Evolutionary conservation across 2,329 filamentous ascomycete species (phyloP), one percentile per base, ranked within the genome.

Genomic region (Purpureocillium lavendulum): DNA sequence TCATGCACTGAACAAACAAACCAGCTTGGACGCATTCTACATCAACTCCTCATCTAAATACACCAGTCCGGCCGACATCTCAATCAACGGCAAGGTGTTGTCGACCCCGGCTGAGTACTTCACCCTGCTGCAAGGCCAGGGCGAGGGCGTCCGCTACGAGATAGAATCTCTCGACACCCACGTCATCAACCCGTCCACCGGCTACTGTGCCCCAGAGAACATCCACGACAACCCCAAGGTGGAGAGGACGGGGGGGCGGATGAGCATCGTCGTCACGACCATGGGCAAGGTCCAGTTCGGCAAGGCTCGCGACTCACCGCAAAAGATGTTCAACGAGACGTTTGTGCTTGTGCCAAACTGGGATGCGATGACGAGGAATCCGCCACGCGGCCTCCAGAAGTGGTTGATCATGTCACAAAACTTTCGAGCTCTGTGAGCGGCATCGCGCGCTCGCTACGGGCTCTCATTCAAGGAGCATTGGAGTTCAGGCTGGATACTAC

Each of bases 261-360:
- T 84, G 54, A 84, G 80, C 50, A 71, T 94, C 43, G 63, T 82
- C 29, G 74, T 94, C n/a, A 73, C 81, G 42, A 78, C 87, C 38
- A 84, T 77, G 53, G 87, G 87, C 5, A 76, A 69, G 45, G 78
- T 94, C 30, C 73, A 78, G 47, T 82, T 84, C 53, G 80, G 80
- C 36, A 74, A 77, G 43, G 72, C 70, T 42, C 71, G 71, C 49
- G 75, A 81, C 24, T 74, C 76, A 12, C 73, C 73, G 12, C 73
- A 77, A 58, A 77, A 78, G 49, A 78, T 77, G 29, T 94, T 94
- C 58, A 83, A 79, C 52, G 88, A 95, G 59, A 82, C 75, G 1
- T 82, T 94, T 56, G 75, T 94, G 17, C 67, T 95, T 40, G 84
- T 90, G 30, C 87, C 88, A 7, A 86, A 87, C 61, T 73, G 78